Conservation (phyloP, 257 asterid species). For the Agastache rugosa region DNA sequence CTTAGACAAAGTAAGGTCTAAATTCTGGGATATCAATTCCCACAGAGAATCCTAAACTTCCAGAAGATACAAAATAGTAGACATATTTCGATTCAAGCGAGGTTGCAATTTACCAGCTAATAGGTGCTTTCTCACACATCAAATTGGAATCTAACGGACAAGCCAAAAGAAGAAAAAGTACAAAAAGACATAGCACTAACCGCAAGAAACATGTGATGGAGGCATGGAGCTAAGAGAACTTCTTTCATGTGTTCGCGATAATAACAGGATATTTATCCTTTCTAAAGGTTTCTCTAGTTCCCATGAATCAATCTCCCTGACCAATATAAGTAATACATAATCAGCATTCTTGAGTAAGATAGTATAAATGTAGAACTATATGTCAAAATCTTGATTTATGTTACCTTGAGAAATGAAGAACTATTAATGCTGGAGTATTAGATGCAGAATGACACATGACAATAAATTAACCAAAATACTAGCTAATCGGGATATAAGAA, state of each 20-base stretch:
- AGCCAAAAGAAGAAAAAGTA: not conserved
- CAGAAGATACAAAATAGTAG: not conserved
- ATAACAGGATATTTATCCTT: conserved; percentile 22
- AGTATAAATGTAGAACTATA: not conserved
- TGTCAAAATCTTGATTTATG: conserved; percentile 2
- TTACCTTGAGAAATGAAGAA: conserved; percentile 9
- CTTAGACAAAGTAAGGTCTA: not conserved
- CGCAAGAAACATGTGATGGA: conserved; percentile 25
- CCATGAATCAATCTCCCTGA: conserved; percentile 37
- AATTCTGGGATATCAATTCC: conserved; percentile 16
- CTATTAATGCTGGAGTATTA: conserved; percentile 3
- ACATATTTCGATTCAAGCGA: not conserved
- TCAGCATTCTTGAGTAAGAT: conserved; percentile 18
- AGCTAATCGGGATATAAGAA: not conserved
- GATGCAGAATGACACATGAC: not conserved
- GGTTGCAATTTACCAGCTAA: conserved; percentile 18
- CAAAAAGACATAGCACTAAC: conserved; percentile 18
- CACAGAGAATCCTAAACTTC: not conserved
- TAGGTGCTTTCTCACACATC: not conserved
- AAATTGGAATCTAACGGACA: not conserved
- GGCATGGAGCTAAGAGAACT: not conserved
- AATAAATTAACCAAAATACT: not conserved
- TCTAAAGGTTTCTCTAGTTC: conserved; percentile 30
- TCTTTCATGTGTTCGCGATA: not conserved
- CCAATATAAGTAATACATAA: conserved; percentile 19